These are phyloP conservation scores for Euphrasia arctica DNA, from an alignment of 305 asterid species.

Conservation along the genomic window DNA sequence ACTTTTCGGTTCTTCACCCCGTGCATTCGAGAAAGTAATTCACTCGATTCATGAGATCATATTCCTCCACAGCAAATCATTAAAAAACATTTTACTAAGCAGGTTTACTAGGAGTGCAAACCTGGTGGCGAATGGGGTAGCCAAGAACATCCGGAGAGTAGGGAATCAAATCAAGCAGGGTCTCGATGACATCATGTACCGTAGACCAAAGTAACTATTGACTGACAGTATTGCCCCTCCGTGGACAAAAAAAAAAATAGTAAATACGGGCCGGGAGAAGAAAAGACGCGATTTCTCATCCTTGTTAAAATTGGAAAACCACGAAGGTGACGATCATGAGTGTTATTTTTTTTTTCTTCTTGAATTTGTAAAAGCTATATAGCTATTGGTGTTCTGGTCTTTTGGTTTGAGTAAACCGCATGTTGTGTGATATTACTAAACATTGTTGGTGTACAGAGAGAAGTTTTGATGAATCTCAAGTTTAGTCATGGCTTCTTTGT, in stretches of 20 bases:
- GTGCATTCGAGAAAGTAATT: background rate
- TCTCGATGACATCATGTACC: slow-evolving; percentile 60
- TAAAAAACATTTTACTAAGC: slow-evolving; percentile 10
- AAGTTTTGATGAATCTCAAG: too few species aligned
- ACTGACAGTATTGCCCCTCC: slow-evolving; percentile 1
- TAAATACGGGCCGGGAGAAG: slow-evolving; percentile 13
- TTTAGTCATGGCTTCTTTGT: too few species aligned
- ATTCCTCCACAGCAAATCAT: background rate
- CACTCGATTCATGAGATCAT: background rate
- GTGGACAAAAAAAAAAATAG: slow-evolving; percentile 15
- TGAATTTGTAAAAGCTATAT: background rate
- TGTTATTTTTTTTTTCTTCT: background rate
- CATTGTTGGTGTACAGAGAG: too few species aligned
- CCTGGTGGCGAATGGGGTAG: slow-evolving; percentile 85
- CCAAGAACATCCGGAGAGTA: slow-evolving; percentile 65
- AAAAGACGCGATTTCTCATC: slow-evolving; percentile 8
- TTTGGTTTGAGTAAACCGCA: too few species aligned
- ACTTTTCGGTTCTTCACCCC: background rate
- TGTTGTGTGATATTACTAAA: too few species aligned
- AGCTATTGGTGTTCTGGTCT: too few species aligned
- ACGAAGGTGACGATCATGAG: background rate
- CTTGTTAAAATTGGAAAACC: slow-evolving; percentile 3
- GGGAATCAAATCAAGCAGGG: slow-evolving; percentile 78
- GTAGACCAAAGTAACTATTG: slow-evolving; percentile 61
- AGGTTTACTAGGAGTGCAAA: slow-evolving; percentile 79